Percentiles rank a stretch among this genome's conserved stretches.
These are phyloP conservation scores for Medicago ruthenica DNA, from an alignment of 306 rosid genomes.

Conservation along the genomic window DNA sequence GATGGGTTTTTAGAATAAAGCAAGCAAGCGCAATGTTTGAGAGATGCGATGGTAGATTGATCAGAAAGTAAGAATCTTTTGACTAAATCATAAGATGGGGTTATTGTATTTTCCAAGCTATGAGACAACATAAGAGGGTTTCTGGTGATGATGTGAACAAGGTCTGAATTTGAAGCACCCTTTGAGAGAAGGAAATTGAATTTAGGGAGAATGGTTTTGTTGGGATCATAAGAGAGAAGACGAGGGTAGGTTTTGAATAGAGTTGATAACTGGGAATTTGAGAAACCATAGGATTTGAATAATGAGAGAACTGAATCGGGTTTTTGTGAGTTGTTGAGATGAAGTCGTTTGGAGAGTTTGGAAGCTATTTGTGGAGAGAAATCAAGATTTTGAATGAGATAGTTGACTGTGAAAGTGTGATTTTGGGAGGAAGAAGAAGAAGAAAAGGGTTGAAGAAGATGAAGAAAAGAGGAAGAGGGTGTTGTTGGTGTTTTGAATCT, in stretches of 20 bases:
- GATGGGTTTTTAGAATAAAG: not conserved
- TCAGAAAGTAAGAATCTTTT: conserved; percentile 37
- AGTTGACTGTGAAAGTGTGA: conserved; percentile 32
- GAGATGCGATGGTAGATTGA: not conserved
- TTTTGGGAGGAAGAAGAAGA: not conserved
- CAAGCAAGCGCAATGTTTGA: not conserved
- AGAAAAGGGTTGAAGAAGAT: conserved; percentile 9
- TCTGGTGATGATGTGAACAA: conserved; percentile 14
- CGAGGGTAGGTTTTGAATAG: not conserved
- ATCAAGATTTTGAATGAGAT: conserved; percentile 42
- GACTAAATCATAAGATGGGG: conserved; percentile 41
- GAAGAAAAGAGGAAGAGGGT: not conserved
- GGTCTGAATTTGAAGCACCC: conserved; percentile 46
- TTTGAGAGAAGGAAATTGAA: conserved; percentile 47
- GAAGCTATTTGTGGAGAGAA: conserved; percentile 45
- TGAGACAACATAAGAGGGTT: not conserved
- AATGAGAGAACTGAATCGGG: conserved; percentile 41
- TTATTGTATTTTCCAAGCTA: conserved; percentile 38
- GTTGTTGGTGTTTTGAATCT: too few species aligned
- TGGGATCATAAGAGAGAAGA: not conserved
- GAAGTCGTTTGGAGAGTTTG: conserved; percentile 35
- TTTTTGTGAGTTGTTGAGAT: conserved; percentile 31
- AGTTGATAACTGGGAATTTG: conserved; percentile 8
- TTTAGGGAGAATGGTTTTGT: conserved; percentile 44
- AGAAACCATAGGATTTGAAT: conserved; percentile 17